Percentiles rank a stretch among this genome's conserved stretches.
phyloP scores from a whole-genome alignment of 2,329 filamentous ascomycete species.

The Diplodia intermedia region DNA sequence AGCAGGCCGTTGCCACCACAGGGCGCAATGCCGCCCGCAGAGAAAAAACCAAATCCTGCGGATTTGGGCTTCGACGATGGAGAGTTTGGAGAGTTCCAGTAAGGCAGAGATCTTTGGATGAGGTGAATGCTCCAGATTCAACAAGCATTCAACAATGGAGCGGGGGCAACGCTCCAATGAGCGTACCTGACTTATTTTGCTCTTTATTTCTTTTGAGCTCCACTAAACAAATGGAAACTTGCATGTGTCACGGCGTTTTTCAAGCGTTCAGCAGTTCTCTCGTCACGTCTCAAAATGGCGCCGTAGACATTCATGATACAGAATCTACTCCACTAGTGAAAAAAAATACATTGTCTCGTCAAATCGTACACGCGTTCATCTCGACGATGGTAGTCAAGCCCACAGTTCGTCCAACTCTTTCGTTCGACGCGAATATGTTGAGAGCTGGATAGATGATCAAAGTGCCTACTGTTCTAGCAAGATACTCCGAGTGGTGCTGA shows the following conservation, averaged over 20 bases:
- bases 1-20: conserved; percentile 52
- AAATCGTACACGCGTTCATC: conserved; percentile 11
- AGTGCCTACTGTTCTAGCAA: not conserved
- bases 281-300: not conserved
- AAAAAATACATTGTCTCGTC: conserved; percentile 13
- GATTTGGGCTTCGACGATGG: conserved; percentile 86
- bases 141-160: not conserved
- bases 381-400: conserved; percentile 5
- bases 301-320: conserved; percentile 14
- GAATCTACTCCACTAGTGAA: conserved; percentile 10
- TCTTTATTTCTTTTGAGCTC: not conserved
- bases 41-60: conserved; percentile 50
- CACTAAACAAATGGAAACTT: conserved; percentile 9
- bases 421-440: not conserved
- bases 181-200: not conserved
- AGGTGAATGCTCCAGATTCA: conserved; percentile 5
- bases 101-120: conserved; percentile 30
- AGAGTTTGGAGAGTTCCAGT: conserved; percentile 83
- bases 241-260: conserved; percentile 25
- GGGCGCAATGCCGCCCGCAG: not conserved
- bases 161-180: not conserved
- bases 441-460: not conserved
- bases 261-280: conserved; percentile 15
- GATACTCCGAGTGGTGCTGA: not conserved
- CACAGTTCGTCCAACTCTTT: not conserved